Base-by-base conservation (phyloP, 2,329 filamentous ascomycete species). In the Aspergillus udagawae region DNA sequence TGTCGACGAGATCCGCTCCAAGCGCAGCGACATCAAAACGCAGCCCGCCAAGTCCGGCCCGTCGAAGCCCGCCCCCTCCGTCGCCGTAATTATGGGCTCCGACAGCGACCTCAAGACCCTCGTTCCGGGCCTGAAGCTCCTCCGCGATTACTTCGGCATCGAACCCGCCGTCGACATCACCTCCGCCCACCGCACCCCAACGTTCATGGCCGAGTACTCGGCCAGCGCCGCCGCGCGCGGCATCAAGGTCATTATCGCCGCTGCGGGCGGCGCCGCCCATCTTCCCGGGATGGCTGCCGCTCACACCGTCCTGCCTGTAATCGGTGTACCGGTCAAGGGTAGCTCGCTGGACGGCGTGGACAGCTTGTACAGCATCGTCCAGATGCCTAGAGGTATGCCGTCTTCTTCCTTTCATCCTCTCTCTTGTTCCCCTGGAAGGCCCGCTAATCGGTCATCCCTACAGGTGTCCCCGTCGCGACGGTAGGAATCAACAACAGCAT, bases 401-500 rank as follows among this genome's bases (percentile, higher is more conserved):
- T 17, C 14, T n/a, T 20, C 28, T 28, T 3, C 49, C 25, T 47
- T 20, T 21, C 41, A 4, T 9, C 21, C 29, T 54, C 25, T 51
- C 49, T 29, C 45, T 49, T 25, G 23, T 12, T 28, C 6, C 20
- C 27, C 21, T 55, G 44, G 17, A 27, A 12, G 17, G 27, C 8
- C 27, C 42, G 1, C 4, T 1, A 53, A 12, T 23, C 2, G 14
- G 8, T 1, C 28, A 54, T 21, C 7, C 71, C 75, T 25, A 32
- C 82, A 66, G 89, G 89, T 12, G 83, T 87, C 51, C 89, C 89
- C 9, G 86, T 87, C 14, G 88, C 89, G 5, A 91, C 88, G 0
- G 88, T 92, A 3, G 89, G 85, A 10, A 91, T 92, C 72, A 90
- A 91, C 73, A 92, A 92, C 75, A 88, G 86, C 25, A 88, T 88